Conservation (phyloP, 805 yeast species). For the Candida dendrica region DNA sequence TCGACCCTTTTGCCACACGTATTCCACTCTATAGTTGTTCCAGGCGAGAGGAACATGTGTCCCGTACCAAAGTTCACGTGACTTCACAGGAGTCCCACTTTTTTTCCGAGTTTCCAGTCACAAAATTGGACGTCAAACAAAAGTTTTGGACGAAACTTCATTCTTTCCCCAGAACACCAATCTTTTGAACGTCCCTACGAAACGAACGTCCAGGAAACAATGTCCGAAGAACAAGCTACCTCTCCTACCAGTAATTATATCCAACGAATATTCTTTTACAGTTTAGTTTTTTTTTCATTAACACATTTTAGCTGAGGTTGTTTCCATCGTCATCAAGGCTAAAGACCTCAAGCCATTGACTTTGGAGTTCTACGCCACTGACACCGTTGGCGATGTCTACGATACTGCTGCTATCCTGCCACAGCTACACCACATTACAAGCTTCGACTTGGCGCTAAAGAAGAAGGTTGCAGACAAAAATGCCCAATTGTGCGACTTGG, state of each 20-base stretch:
- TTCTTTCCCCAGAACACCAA: too few relatives aligned
- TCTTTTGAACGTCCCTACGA: too few relatives aligned
- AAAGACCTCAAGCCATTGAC: conserved; percentile 11
- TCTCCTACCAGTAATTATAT: neutral
- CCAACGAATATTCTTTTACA: too few relatives aligned
- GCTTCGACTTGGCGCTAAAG: conserved; percentile 39
- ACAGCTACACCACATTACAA: conserved; percentile 51
- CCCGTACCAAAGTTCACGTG: too few relatives aligned
- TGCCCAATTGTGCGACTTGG: conserved; percentile 21
- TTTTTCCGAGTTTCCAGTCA: too few relatives aligned
- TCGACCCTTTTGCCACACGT: too few relatives aligned
- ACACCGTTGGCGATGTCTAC: conserved; percentile 48
- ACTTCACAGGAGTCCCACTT: too few relatives aligned
- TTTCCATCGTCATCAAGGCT: conserved; percentile 6
- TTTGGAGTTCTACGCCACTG: conserved; percentile 23
- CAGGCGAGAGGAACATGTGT: too few relatives aligned
- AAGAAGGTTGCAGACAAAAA: conserved; percentile 23
- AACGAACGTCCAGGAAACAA: neutral
- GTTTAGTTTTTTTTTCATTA: too few relatives aligned
- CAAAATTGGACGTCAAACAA: too few relatives aligned
- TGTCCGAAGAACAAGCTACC: neutral
- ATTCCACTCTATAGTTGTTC: too few relatives aligned
- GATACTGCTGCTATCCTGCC: conserved; percentile 54
- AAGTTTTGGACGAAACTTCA: too few relatives aligned
- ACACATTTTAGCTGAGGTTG: conserved; percentile 1